Conservation (phyloP, 2,329 filamentous ascomycete genomes). For the Didymella pinodella region DNA sequence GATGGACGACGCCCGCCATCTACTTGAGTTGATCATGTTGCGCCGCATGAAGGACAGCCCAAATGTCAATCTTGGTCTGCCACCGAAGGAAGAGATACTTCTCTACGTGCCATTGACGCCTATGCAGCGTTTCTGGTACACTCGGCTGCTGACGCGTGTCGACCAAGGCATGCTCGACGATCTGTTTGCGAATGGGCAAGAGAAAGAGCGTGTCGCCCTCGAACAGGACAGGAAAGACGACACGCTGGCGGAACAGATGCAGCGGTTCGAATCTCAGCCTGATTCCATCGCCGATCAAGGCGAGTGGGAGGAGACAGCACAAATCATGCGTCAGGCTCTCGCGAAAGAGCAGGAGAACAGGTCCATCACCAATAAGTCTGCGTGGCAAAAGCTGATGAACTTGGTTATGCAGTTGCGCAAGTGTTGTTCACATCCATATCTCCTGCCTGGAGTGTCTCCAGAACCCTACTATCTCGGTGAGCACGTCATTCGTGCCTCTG, state of each 20-base stretch:
- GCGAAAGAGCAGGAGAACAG: slow-evolving; percentile 46
- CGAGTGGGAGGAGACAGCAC: slow-evolving; percentile 74
- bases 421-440: slow-evolving; percentile 64
- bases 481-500: slow-evolving; percentile 60
- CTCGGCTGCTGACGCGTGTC: slow-evolving; percentile 62
- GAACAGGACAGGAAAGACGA: slow-evolving; percentile 50
- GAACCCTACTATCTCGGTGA: slow-evolving; percentile 57
- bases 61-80: slow-evolving; percentile 63
- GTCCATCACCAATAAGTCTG: slow-evolving; percentile 36
- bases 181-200: slow-evolving; percentile 59
- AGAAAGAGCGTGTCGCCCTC: slow-evolving; percentile 54
- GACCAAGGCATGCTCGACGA: slow-evolving; percentile 62
- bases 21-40: slow-evolving; percentile 67
- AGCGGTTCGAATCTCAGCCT: slow-evolving; percentile 37
- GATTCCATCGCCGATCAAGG: slow-evolving; percentile 17
- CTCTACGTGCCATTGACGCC: slow-evolving; percentile 66
- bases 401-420: slow-evolving; percentile 65
- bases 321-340: slow-evolving; percentile 94
- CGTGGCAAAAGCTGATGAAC: slow-evolving; percentile 62
- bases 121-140: slow-evolving; percentile 67
- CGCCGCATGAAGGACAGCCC: slow-evolving; percentile 65
- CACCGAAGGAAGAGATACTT: slow-evolving; percentile 64
- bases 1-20: slow-evolving; percentile 60
- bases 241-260: slow-evolving; percentile 43
- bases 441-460: slow-evolving; percentile 57